Evolutionary conservation across 345 rosid species (phyloP), one percentile per base, ranked within the genome.

Genomic region (Eucalyptus coolabah): DNA sequence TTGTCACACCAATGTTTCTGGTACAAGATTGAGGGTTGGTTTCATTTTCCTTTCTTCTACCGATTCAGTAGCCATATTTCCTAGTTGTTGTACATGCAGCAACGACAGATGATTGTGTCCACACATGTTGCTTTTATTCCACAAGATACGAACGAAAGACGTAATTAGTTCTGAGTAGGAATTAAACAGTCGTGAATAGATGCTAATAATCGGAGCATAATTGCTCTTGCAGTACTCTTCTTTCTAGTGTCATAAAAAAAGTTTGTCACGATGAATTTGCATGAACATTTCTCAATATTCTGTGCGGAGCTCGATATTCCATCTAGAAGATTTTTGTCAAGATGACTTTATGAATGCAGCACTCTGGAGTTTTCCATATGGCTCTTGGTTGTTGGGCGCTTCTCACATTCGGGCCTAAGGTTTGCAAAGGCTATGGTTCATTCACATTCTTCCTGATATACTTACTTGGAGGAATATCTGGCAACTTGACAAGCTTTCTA

Each of bases 1-100:
- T 97, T 7, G 91, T 97, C 92, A 97, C 99, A 26, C 99, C 99
- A 47, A 97, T 96, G 98, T 97, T 97, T 97, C 99, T 96, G 99
- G 99, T 97, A 97, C 99, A 96, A 92, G 97, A 95, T 93, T 95
- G 92, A 95, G 91, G 93, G 93, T 90, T 95, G 96, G 98, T 98
- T 96, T 94, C 94, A 96, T 95, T 95, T 95, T 93, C 92, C 92
- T 87, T 92, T 91, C 94, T 93, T 72, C 45, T 37, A 37, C 83
- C 23, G 45, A 72, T 72, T 37, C 83, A 37, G 45, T 72, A 37
- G 45, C 28, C 83, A 37, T 37, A 72, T 72, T 37, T 72, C 83
- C 45, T 21, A 72, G 45, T 19, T 40, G 42, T 37, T 37, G 28
- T 37, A 72, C 83, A 72, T 21, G 45, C 45, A 19, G 45, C 5